phyloP scores from a whole-genome alignment of 495 filamentous ascomycete genomes.

The Neurospora sp. region DNA sequence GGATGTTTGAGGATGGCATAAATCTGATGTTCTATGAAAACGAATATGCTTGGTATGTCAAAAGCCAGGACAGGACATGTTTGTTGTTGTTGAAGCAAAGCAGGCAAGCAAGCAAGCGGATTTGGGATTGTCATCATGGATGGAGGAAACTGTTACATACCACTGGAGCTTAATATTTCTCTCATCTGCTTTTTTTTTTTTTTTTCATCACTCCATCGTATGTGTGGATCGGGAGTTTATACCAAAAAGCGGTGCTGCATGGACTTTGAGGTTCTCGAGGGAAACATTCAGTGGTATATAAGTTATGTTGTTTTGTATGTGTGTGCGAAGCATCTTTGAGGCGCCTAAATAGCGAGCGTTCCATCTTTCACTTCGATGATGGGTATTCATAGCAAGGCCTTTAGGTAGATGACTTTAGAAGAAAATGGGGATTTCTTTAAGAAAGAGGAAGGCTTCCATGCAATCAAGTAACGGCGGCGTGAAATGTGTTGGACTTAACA shows the following conservation, averaged over 20 bases:
- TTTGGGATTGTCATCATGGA: not conserved
- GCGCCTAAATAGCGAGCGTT: not conserved
- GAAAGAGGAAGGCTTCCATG: not conserved
- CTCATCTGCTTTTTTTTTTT: not conserved
- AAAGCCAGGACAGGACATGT: not conserved
- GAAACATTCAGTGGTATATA: not conserved
- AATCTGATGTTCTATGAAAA: not conserved
- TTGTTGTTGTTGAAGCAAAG: not conserved
- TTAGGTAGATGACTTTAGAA: not conserved
- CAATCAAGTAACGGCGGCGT: too few relatives aligned
- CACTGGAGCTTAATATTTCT: not conserved
- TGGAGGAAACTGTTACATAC: not conserved
- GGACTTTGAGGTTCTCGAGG: not conserved
- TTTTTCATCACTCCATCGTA: not conserved
- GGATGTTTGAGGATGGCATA: not conserved
- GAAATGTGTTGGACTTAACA: not conserved
- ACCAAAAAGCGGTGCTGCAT: not conserved
- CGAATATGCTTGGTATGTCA: not conserved
- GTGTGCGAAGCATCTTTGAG: not conserved
- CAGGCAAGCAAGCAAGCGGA: not conserved
- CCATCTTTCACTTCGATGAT: not conserved
- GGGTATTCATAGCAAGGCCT: not conserved
- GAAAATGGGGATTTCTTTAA: not conserved
- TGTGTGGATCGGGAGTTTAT: not conserved
- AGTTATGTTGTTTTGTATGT: not conserved